Evolutionary conservation across 108 stramenopile genomes (phyloP), one percentile per base, ranked within the genome.

Genomic region (Craspedostauros australis): DNA sequence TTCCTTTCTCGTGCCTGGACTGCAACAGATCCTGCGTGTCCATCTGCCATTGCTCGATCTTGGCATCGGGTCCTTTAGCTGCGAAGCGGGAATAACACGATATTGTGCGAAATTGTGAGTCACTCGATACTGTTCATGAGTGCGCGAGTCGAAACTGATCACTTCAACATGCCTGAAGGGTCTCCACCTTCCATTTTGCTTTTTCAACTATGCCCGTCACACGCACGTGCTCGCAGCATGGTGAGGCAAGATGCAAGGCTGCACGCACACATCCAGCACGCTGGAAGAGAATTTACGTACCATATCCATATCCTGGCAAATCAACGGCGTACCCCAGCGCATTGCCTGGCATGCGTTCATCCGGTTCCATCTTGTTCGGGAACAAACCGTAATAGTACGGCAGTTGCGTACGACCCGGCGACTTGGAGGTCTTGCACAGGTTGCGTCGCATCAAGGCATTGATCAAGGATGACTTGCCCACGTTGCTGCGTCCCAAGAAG

Each of bases 401-500:
- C 4, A 76, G 77, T 53, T 91, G 91, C n/a, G 96, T 98, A 59
- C 93, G 62, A 14, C 96, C 97, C 23, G 97, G 91, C 6, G 53
- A 42, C 67, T 96, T 95, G 16, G 74, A 76, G 7, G 82, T 77
- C 3, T 68, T 43, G n/a, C 90, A 93, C 56, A 95, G 60, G 43
- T 76, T 60, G 53, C 56, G 56, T 4, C 80, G 75, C 52, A 72
- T 72, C 12, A 95, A 32, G 34, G 84, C 78, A 63, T 94, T 95
- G 48, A 98, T 69, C 9, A 98, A 55, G 22, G 79, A 81, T 7
- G 84, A 87, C 70, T 96, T 98, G 9, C 97, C 97, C 16, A 94
- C 93, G 57, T 98, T 98, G 52, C 81, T 84, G 34, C 95, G 58
- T n/a, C 97, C 97, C 19, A 92, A 44, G 56, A 96, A 91, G 30